Percentiles rank a stretch among this genome's conserved stretches.
Conservation (phyloP, 2,329 filamentous ascomycete species). For the Phialemoniopsis sp. region DNA sequence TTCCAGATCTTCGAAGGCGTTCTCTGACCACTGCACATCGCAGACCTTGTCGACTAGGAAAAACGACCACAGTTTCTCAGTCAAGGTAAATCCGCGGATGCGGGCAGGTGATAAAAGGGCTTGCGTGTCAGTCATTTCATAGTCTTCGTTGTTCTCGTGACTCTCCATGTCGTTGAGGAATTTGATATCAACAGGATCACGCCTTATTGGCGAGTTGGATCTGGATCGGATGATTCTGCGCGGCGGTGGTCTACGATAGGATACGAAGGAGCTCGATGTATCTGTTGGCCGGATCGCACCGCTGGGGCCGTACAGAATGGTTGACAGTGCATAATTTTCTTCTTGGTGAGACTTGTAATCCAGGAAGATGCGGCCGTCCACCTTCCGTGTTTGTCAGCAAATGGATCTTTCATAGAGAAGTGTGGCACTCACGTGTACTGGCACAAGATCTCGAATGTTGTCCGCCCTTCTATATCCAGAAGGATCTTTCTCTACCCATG, state of each 20-base stretch:
- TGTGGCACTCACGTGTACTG: no score
- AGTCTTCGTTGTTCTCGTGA: constrained; percentile 2
- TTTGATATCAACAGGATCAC: constrained; percentile 9
- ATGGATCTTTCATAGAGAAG: no score
- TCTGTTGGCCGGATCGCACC: constrained; percentile 17
- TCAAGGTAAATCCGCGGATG: constrained; percentile 15
- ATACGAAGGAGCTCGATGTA: constrained; percentile 15
- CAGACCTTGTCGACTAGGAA: constrained; percentile 16
- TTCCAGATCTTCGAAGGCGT: constrained; percentile 23
- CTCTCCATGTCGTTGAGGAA: constrained; percentile 10
- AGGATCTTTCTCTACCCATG: constrained; percentile 1
- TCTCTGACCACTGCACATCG: constrained; percentile 17
- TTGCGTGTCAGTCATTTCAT: constrained; percentile 11
- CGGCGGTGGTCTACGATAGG: constrained; percentile 2
- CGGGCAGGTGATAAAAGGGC: constrained; percentile 12
- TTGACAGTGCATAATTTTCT: no score
- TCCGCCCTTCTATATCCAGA: no score
- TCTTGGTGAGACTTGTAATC: no score
- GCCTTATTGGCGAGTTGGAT: constrained; percentile 9
- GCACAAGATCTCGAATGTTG: no score
- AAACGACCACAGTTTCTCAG: constrained; percentile 21
- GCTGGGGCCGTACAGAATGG: no score
- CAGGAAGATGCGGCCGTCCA: no score
- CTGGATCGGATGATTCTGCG: background rate
- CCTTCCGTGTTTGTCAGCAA: no score